A percentile compares a stretch with the other conserved stretches of the same genome.
Evolutionary conservation across 225 moss, liverwort and hornwort species (phyloP).

Genomic region (Pleurozium schreberi): DNA sequence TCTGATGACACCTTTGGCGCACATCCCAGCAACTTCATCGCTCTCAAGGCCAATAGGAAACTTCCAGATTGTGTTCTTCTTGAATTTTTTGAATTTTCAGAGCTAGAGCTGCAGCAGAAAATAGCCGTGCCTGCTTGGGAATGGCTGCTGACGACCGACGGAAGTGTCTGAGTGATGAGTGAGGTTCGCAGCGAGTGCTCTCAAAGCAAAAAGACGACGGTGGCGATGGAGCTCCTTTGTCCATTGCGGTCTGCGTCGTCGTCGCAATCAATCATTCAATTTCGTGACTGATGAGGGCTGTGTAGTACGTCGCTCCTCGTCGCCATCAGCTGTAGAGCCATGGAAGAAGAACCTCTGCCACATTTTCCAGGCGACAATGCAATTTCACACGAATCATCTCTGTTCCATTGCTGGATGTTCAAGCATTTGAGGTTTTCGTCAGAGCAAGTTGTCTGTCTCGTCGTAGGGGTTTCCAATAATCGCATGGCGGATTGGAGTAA

Average conservation of each 20-base stretch:
- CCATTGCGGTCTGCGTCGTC: not conserved
- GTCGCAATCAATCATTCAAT: not conserved
- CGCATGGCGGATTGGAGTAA: not conserved
- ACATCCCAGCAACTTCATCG: not conserved
- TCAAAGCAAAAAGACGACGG: not conserved
- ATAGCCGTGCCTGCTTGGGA: not conserved
- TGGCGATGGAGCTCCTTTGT: not conserved
- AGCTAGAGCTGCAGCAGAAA: not conserved
- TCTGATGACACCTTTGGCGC: not conserved
- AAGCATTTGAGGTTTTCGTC: not conserved
- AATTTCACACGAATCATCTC: not conserved
- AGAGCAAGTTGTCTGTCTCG: not conserved
- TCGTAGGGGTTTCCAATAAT: not conserved
- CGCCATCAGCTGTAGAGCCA: not conserved
- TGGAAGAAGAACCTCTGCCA: not conserved
- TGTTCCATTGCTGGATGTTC: not conserved
- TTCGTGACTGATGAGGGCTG: not conserved
- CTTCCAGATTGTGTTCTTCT: not conserved
- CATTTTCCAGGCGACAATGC: not conserved
- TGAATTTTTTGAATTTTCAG: not conserved
- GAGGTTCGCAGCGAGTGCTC: not conserved
- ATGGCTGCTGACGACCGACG: not conserved
- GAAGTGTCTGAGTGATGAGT: not conserved
- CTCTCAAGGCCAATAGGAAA: not conserved
- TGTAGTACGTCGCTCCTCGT: not conserved